Base-by-base conservation (phyloP, 768 basidiomycete genomes). In the Naganishia friedmannii region DNA sequence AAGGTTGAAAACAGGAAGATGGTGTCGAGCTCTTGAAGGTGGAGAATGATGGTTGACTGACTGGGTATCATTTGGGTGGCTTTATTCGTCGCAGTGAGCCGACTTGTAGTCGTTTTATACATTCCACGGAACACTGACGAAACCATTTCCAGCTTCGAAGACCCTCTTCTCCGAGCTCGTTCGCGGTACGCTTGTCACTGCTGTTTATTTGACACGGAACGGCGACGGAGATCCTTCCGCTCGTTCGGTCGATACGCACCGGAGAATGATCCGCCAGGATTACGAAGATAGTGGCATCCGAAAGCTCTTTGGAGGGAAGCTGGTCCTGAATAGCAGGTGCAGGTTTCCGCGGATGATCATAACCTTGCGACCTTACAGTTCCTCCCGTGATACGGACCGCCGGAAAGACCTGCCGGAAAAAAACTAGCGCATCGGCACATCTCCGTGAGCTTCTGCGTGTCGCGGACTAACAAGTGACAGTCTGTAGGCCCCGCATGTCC, bases 21-120 rank as follows among this genome's bases (percentile, higher is more conserved):
- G 45, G 21, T 4, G 12, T 37, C 34, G 17, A 17, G 45, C 45
- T 46, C 15, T 23, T 51, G 48, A 51, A 51, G 48, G 48, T 10
- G 7, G 42, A 42, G 12, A 21, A 3, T n/a, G 23, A n/a, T 51
- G 48, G n/a, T 23, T 51, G 48, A 23, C n/a, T 51, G 48, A 51
- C 48, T 23, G 12, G n/a, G 6, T n/a, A 51, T 51, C 48, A 42
- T 42, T 42, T 15, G 9, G 42, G 15, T 5, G 15, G 42, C 42
- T 17, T 42, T 53, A 3, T 53, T 53, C 15, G 17, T 53, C 28
- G n/a, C 53, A 53, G 53, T 53, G n/a, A 15, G 3, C 2, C 9
- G 13, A 34, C 10, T 21, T 55, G 32, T n/a, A 53, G 53, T 32
- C 54, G 54, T 55, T 55, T 55, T 55, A 55, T 55, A 55, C 54